phyloP scores from a whole-genome alignment of 169 alveolate species.

The Pseudocohnilembus persalinus region DNA sequence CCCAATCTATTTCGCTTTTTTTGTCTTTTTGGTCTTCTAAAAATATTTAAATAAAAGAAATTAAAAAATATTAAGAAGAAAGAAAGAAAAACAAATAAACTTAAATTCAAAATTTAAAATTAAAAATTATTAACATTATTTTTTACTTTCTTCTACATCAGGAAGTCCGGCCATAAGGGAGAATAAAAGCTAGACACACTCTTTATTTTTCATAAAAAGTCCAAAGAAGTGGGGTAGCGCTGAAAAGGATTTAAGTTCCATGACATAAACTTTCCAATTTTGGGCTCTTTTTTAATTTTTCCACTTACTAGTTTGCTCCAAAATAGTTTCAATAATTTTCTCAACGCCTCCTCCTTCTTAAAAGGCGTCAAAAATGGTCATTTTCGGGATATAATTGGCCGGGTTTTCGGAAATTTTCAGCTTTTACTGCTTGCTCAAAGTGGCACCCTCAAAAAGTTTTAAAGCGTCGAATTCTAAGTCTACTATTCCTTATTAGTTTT shows the following conservation, averaged over 20 bases:
- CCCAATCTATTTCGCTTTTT: constrained; percentile 15
- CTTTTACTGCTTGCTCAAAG: background rate
- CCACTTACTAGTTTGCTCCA: constrained; percentile 43
- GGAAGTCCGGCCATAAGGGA: constrained; percentile 66
- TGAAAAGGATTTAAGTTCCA: constrained; percentile 65
- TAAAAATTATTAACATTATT: constrained; percentile 37
- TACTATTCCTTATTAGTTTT: background rate
- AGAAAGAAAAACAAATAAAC: constrained; percentile 39
- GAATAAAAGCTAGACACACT: constrained; percentile 63
- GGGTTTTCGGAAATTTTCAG: background rate
- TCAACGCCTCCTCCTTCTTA: constrained; percentile 59
- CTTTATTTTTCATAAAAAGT: constrained; percentile 55
- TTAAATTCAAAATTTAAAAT: constrained; percentile 24
- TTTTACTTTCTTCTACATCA: constrained; percentile 50
- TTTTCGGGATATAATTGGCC: background rate
- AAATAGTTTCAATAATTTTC: constrained; percentile 46
- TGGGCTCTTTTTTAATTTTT: constrained; percentile 50
- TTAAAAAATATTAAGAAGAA: constrained; percentile 33
- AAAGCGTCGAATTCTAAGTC: constrained; percentile 6
- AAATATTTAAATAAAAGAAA: constrained; percentile 34
- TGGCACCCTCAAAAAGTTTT: background rate
- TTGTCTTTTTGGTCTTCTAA: constrained; percentile 38
- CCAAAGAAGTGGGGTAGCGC: constrained; percentile 72
- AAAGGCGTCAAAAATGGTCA: constrained; percentile 47
- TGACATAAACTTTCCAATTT: constrained; percentile 74